Evolutionary conservation across 129 eudicot species (phyloP).

Genomic region (Chrysanthemum makinoi): DNA sequence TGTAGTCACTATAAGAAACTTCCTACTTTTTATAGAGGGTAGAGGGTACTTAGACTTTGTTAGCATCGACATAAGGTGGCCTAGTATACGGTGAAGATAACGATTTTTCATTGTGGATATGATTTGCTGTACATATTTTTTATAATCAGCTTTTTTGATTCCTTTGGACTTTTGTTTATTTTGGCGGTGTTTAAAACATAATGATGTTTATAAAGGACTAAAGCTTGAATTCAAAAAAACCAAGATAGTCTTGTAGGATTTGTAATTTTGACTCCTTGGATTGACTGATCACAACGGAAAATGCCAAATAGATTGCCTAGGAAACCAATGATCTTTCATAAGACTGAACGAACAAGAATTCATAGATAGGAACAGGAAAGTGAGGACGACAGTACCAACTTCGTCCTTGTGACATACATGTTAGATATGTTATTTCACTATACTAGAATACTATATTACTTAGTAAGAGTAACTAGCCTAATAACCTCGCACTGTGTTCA

Average conservation of each 20-base stretch:
- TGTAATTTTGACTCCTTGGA: neutral
- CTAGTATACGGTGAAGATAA: slow-evolving; percentile 31
- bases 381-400: neutral
- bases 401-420: neutral
- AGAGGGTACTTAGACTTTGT: slow-evolving; percentile 10
- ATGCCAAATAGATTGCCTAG: neutral
- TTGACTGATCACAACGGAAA: neutral
- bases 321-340: slow-evolving; percentile 18
- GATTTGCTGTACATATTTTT: neutral
- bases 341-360: slow-evolving; percentile 14
- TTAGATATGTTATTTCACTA: neutral
- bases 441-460: neutral
- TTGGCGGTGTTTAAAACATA: slow-evolving; percentile 2
- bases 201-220: neutral
- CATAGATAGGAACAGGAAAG: neutral
- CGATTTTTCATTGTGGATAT: slow-evolving; percentile 12
- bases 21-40: slow-evolving; percentile 4
- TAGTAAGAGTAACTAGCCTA: too few species aligned
- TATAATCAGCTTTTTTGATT: neutral
- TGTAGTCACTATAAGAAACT: neutral
- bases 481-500: too few species aligned
- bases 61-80: slow-evolving; percentile 20
- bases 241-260: neutral
- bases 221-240: too few species aligned
- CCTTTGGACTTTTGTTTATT: slow-evolving; percentile 19